These are phyloP conservation scores for Diaporthe ampelina DNA, from an alignment of 2,329 filamentous ascomycete genomes.

Conservation along the genomic window DNA sequence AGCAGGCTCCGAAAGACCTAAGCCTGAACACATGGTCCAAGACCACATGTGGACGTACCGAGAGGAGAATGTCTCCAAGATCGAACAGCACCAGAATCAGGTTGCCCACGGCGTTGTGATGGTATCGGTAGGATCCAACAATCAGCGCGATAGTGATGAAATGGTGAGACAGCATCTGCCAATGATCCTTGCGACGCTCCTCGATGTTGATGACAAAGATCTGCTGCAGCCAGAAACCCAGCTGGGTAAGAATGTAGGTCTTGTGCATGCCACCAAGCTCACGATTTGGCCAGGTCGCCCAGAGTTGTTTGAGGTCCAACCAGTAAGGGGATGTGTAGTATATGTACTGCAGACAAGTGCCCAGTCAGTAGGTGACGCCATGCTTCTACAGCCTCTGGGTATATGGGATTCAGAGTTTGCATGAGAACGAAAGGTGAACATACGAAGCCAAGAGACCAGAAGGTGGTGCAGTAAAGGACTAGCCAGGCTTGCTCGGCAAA, in stretches of 20 bases:
- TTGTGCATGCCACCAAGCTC: conserved; percentile 83
- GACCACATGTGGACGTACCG: conserved; percentile 67
- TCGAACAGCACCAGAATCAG: conserved; percentile 95
- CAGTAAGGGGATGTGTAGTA: conserved; percentile 84
- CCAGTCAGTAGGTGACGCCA: conserved; percentile 41
- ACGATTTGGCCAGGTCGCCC: conserved; percentile 86
- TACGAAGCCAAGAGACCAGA: conserved; percentile 89
- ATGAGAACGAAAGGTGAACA: conserved; percentile 50
- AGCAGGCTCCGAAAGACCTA: background rate
- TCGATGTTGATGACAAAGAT: conserved; percentile 96
- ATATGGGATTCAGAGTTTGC: background rate
- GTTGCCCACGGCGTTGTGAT: conserved; percentile 88
- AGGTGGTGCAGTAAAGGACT: conserved; percentile 83
- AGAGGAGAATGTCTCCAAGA: conserved; percentile 88
- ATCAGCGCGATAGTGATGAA: conserved; percentile 89
- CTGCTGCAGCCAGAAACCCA: conserved; percentile 95
- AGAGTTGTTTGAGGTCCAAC: conserved; percentile 82
- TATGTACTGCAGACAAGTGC: conserved; percentile 73
- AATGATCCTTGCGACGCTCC: conserved; percentile 92
- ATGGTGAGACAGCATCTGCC: conserved; percentile 96
- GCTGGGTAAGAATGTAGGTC: conserved; percentile 90
- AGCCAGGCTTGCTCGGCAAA: conserved; percentile 98
- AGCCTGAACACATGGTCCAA: background rate
- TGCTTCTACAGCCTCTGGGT: background rate
- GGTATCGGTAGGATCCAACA: conserved; percentile 85